These are phyloP conservation scores for Pyricularia pennisetigena DNA, from an alignment of 2,329 filamentous ascomycete genomes.

Conservation along the genomic window DNA sequence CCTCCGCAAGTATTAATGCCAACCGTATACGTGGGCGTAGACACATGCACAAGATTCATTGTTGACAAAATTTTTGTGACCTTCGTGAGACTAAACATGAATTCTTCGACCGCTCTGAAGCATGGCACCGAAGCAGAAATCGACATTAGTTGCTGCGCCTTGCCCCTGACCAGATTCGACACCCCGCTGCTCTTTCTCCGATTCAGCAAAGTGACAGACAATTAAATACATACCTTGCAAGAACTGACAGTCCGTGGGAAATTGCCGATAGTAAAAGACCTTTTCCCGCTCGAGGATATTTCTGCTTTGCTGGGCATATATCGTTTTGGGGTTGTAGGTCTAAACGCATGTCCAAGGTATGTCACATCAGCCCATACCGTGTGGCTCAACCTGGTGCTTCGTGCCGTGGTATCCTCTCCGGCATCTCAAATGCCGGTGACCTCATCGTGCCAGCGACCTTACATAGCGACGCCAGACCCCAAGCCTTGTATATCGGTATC, in stretches of 20 bases:
- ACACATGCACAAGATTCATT: neutral
- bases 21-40: neutral
- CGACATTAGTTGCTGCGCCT: neutral
- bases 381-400: neutral
- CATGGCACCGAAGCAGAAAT: neutral
- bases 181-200: neutral
- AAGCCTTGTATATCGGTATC: neutral
- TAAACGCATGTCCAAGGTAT: neutral
- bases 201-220: neutral
- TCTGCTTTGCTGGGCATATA: neutral
- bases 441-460: neutral
- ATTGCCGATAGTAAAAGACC: neutral
- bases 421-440: neutral
- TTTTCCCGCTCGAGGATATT: neutral
- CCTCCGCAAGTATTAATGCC: slow-evolving; percentile 40
- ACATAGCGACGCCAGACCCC: no score
- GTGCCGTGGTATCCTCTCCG: neutral
- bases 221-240: neutral
- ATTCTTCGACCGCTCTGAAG: neutral
- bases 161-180: neutral
- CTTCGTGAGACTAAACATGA: neutral
- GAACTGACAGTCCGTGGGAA: neutral
- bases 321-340: neutral
- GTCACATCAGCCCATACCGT: neutral
- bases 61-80: no score